Evolutionary conservation across 768 basidiomycete species (phyloP).

Genomic region (Tephrocybe rancida): DNA sequence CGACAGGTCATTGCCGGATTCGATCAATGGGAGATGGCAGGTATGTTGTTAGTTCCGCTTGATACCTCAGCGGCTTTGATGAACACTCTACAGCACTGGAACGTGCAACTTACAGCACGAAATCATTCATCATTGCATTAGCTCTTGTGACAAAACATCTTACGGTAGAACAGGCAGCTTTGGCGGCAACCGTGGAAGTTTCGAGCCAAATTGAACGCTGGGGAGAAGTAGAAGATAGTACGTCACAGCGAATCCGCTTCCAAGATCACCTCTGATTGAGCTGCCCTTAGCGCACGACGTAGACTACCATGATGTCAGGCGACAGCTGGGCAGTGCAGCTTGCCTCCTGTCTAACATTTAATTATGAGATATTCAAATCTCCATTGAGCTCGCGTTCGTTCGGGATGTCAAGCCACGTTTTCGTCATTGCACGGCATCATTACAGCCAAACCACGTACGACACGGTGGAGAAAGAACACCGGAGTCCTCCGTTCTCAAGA

Average conservation of each 20-base stretch:
- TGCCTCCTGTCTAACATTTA: slow-evolving; percentile 51
- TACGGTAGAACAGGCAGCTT: slow-evolving; percentile 81
- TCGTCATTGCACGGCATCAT: neutral
- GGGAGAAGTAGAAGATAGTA: slow-evolving; percentile 99
- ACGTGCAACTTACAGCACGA: slow-evolving; percentile 84
- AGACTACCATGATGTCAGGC: slow-evolving; percentile 90
- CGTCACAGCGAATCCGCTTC: slow-evolving; percentile 34
- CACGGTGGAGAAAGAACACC: no score
- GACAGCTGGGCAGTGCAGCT: slow-evolving; percentile 81
- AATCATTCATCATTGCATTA: slow-evolving; percentile 88
- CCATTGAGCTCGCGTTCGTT: neutral
- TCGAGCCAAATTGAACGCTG: slow-evolving; percentile 94
- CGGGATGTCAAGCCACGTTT: neutral
- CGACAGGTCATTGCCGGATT: slow-evolving; percentile 57
- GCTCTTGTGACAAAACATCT: slow-evolving; percentile 79
- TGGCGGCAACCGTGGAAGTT: slow-evolving; percentile 90
- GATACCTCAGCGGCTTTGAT: neutral
- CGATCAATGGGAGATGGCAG: slow-evolving; percentile 88
- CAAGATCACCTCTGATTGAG: slow-evolving; percentile 11
- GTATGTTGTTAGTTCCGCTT: slow-evolving; percentile 42
- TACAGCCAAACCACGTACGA: neutral
- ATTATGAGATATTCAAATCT: neutral
- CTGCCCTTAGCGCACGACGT: slow-evolving; percentile 86
- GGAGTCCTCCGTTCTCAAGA: no score
- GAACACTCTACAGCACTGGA: slow-evolving; percentile 72